Conservation (phyloP, 768 basidiomycete genomes). For the Sistotremastrum suecicum region DNA sequence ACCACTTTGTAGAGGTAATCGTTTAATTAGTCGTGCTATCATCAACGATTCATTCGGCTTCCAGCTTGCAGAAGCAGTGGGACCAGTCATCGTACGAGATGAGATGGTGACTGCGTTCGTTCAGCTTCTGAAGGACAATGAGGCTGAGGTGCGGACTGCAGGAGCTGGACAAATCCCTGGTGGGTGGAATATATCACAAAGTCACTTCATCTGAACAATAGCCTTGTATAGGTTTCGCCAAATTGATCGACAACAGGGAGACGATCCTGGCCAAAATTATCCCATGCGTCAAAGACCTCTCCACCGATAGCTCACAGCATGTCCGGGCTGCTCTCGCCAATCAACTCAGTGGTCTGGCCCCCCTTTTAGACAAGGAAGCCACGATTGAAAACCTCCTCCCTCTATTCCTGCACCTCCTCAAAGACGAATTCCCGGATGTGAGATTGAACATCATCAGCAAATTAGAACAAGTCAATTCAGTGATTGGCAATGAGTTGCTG, state of each 20-base stretch:
- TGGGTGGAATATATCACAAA: slow-evolving; percentile 18
- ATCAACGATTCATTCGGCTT: not conserved
- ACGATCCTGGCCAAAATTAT: slow-evolving; percentile 86
- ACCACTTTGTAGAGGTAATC: slow-evolving; percentile 85
- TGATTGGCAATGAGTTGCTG: slow-evolving; percentile 94
- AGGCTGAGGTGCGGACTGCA: slow-evolving; percentile 96
- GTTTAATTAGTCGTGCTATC: not conserved
- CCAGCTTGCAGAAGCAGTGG: slow-evolving; percentile 84
- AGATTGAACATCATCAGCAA: slow-evolving; percentile 97
- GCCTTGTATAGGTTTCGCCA: slow-evolving; percentile 67
- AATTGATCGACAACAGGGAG: slow-evolving; percentile 74
- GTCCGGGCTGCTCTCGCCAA: slow-evolving; percentile 93
- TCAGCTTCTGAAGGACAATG: slow-evolving; percentile 90
- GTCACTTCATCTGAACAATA: slow-evolving; percentile 4
- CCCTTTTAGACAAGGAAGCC: slow-evolving; percentile 81
- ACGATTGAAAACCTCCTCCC: slow-evolving; percentile 96
- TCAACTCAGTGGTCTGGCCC: slow-evolving; percentile 93
- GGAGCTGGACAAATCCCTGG: slow-evolving; percentile 95
- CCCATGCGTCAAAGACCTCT: slow-evolving; percentile 88
- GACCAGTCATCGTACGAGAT: slow-evolving; percentile 79
- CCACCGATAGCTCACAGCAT: slow-evolving; percentile 90
- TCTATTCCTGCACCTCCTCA: slow-evolving; percentile 88
- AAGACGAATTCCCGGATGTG: slow-evolving; percentile 98
- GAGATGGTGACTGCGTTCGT: slow-evolving; percentile 91
- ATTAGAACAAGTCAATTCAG: slow-evolving; percentile 88